Percentiles rank a stretch among this genome's conserved stretches.
These are phyloP conservation scores for Hypoxylon fuscum DNA, from an alignment of 495 filamentous ascomycete genomes.

Conservation along the genomic window DNA sequence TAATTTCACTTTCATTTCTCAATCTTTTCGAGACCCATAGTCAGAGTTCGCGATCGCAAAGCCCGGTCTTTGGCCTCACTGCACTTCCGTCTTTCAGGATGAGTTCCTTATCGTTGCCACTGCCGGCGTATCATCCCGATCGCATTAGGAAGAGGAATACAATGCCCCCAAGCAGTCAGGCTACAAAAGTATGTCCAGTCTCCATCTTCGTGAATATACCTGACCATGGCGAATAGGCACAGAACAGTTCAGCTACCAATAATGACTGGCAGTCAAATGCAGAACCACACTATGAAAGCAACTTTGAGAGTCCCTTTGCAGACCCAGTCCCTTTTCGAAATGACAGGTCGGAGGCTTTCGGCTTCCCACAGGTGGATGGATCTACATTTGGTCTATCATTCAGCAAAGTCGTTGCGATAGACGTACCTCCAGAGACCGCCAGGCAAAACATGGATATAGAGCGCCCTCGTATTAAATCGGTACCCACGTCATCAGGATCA, in stretches of 20 bases:
- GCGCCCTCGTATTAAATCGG: not conserved
- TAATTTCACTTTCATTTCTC: not conserved
- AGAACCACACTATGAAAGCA: not conserved
- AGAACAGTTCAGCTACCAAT: not conserved
- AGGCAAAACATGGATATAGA: not conserved
- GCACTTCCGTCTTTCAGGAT: conserved; percentile 1
- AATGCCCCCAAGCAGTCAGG: not conserved
- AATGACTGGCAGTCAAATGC: not conserved
- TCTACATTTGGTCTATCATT: conserved; percentile 3
- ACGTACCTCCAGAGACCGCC: not conserved
- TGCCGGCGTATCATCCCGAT: not conserved
- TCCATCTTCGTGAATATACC: not conserved
- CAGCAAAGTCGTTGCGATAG: not conserved
- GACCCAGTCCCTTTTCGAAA: conserved; percentile 8
- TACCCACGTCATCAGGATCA: not conserved
- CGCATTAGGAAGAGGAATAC: not conserved
- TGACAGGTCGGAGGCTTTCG: conserved; percentile 9
- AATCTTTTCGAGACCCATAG: not conserved
- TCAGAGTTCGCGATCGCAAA: not conserved
- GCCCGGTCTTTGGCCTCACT: not conserved
- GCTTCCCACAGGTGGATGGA: not conserved
- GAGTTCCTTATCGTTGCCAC: not conserved
- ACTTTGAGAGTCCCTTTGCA: conserved; percentile 11
- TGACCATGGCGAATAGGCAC: conserved; percentile 11
- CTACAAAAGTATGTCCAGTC: conserved; percentile 18